Conservation (phyloP, 1,139 yeast genomes). For the Magnusiomyces suaveolens region DNA sequence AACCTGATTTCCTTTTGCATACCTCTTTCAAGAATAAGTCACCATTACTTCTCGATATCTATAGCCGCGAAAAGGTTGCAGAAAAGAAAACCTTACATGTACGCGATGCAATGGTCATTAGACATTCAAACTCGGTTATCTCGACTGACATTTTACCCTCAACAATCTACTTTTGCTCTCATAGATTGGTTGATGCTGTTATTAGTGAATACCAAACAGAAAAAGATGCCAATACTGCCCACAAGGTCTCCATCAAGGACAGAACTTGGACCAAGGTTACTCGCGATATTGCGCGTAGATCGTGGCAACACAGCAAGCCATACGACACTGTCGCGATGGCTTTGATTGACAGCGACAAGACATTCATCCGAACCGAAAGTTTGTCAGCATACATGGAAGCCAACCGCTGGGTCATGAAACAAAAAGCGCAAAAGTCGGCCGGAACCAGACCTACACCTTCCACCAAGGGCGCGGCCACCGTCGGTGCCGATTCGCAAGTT, state of each 20-base stretch:
- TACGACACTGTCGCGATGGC: slow-evolving; percentile 56
- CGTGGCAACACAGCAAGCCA: slow-evolving; percentile 70
- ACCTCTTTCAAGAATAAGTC: slow-evolving; percentile 36
- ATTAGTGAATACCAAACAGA: slow-evolving; percentile 9
- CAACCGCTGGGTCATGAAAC: slow-evolving; percentile 68
- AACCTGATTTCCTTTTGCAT: slow-evolving; percentile 49
- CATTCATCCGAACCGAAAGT: slow-evolving; percentile 69
- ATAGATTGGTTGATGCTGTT: slow-evolving; percentile 41
- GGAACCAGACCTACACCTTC: slow-evolving; percentile 31
- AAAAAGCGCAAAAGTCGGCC: slow-evolving; percentile 23
- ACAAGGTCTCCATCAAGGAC: slow-evolving; percentile 19
- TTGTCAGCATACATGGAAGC: slow-evolving; percentile 81
- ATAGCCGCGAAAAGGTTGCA: slow-evolving; percentile 54
- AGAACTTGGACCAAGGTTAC: slow-evolving; percentile 60
- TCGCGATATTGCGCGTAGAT: slow-evolving; percentile 79
- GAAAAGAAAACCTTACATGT: slow-evolving; percentile 61
- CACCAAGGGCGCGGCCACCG: slow-evolving; percentile 59
- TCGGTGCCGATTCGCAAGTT: slow-evolving; percentile 79
- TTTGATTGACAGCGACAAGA: slow-evolving; percentile 31
- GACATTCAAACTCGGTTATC: slow-evolving; percentile 65
- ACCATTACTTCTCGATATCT: slow-evolving; percentile 56
- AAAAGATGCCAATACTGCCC: slow-evolving; percentile 17
- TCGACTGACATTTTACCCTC: slow-evolving; percentile 69
- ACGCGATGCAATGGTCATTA: slow-evolving; percentile 85
- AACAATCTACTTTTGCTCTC: slow-evolving; percentile 69